phyloP scores from a whole-genome alignment of 169 alveolate genomes.

The Babesia gibsoni region DNA sequence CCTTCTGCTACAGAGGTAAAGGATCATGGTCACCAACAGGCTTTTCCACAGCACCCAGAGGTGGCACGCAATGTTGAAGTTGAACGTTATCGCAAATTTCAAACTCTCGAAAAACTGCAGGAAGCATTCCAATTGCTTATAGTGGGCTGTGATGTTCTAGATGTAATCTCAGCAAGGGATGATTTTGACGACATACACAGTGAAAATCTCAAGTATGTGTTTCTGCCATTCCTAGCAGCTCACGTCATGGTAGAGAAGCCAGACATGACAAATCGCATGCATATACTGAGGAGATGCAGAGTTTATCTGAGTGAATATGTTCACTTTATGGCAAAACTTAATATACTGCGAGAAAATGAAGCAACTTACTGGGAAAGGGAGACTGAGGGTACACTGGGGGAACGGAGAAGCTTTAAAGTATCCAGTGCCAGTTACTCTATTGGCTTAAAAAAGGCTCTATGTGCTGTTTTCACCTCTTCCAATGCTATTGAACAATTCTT shows the following conservation, averaged over 20 bases:
- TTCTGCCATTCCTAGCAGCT: constrained; percentile 51
- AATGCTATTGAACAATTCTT: constrained; percentile 14
- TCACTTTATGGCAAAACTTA: constrained; percentile 14
- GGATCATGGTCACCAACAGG: not conserved
- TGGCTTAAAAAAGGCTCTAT: not conserved
- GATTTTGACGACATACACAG: constrained; percentile 46
- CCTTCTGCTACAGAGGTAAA: not conserved
- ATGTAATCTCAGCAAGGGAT: constrained; percentile 33
- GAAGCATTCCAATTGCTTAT: constrained; percentile 33
- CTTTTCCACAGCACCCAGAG: not conserved
- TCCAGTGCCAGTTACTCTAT: constrained; percentile 8
- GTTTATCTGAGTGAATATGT: constrained; percentile 44
- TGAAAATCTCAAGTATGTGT: constrained; percentile 46
- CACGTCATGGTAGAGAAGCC: constrained; percentile 53
- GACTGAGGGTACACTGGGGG: not conserved
- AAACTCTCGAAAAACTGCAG: constrained; percentile 11
- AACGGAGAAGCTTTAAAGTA: constrained; percentile 12
- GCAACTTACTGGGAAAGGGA: constrained; percentile 7
- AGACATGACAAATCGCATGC: constrained; percentile 18
- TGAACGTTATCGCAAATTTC: constrained; percentile 25
- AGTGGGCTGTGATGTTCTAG: constrained; percentile 17
- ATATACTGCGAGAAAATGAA: constrained; percentile 2
- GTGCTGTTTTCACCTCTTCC: constrained; percentile 13
- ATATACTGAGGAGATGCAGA: constrained; percentile 12
- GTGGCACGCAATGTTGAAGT: not conserved